Base-by-base conservation (phyloP, 768 basidiomycete genomes). In the Lactarius akahatsu region DNA sequence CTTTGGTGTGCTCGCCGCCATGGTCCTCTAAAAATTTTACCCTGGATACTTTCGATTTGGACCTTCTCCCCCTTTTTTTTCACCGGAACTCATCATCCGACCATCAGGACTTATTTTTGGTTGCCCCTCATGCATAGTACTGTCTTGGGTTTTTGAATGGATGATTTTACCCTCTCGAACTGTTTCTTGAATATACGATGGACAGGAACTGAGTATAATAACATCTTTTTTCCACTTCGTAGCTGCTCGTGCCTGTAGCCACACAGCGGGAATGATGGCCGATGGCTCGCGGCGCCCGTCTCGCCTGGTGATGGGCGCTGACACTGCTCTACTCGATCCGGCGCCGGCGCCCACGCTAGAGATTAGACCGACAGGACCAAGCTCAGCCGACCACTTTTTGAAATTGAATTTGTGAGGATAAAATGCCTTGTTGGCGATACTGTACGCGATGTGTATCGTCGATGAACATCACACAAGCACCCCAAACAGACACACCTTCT, bases 1-100 rank as follows among this genome's bases (percentile, higher is more conserved):
- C 2, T 57, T 70, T 36, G 69, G 67, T 4, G 68, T 47, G 1
- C 57, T 70, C 16, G 61, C 58, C 38, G 67, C 61, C 15, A 43
- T 69, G 26, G 58, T 63, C 54, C 52, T 64, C 15, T 70, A n/a
- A 70, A 56, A 58, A 28, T 30, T 20, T 4, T 36, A 0, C 10
- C 41, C 38, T 36, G 9, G 36, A 54, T 13, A 52, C 23, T 20
- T 54, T 59, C 15, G 2, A 20, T 38, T 36, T 20, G 30, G 47
- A 63, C 23, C 8, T 36, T 38, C 57, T 58, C 8, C 34, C 34
- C n/a, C 1, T 58, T n/a, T 32, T 43, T 54, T 47, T 50, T 18
- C 2, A 16, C 15, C 40, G 34, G 43, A 18, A 40, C 4, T 16
- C 50, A 32, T 57, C 45, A 57, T 59, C 16, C 59, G 30, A 30